Conservation (phyloP, 75 land plant genomes). For the Isoetes taiwanensis region DNA sequence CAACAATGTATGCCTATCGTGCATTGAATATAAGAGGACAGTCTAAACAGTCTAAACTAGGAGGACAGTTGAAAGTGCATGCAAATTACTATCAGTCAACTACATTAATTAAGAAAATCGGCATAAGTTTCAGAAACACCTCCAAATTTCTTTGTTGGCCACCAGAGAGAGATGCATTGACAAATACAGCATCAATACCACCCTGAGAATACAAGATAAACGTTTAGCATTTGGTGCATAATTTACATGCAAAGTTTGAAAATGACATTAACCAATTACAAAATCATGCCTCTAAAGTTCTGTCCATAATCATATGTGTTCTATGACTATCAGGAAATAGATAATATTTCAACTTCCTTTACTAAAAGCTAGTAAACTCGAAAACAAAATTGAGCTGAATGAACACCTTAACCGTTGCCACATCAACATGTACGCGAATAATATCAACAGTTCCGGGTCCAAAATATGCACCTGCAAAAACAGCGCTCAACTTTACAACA, state of each 20-base stretch:
- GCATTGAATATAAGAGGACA: too few species aligned
- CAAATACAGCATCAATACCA: slow-evolving; percentile 77
- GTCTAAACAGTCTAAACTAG: too few species aligned
- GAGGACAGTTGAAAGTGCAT: too few species aligned
- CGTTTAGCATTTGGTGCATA: slow-evolving; percentile 1
- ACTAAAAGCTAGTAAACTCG: neutral
- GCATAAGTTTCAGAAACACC: too few species aligned
- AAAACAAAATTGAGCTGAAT: slow-evolving; percentile 10
- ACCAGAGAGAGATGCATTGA: slow-evolving; percentile 77
- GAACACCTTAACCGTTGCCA: slow-evolving; percentile 36
- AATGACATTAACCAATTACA: slow-evolving; percentile 7
- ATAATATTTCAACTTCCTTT: neutral
- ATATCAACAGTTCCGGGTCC: slow-evolving; percentile 79
- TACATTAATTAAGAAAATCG: too few species aligned
- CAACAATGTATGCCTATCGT: too few species aligned
- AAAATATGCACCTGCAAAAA: slow-evolving; percentile 58
- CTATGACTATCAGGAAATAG: neutral
- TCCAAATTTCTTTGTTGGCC: slow-evolving; percentile 90
- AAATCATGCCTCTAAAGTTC: neutral
- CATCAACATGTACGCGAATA: slow-evolving; percentile 49
- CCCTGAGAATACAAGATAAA: slow-evolving; percentile 18
- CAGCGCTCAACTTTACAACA: too few species aligned
- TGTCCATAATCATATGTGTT: neutral
- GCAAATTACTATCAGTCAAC: too few species aligned
- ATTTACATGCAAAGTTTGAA: neutral